Evolutionary conservation across 2,329 filamentous ascomycete species (phyloP).

Genomic region (Penicillium nordicum): DNA sequence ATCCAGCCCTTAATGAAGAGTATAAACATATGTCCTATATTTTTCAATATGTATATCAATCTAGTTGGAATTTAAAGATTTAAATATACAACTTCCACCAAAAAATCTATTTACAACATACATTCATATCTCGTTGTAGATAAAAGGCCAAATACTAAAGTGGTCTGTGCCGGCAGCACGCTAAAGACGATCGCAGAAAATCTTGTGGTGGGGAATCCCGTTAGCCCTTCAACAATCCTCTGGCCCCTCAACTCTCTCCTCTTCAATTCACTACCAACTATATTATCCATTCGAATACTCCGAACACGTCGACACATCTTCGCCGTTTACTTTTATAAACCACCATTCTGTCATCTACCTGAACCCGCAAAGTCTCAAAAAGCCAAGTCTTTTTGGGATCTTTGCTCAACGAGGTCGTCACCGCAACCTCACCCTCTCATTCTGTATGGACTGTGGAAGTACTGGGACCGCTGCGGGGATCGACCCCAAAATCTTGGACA

Average conservation of each 20-base stretch:
- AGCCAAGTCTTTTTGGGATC: slow-evolving; percentile 21
- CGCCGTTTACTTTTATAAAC: not conserved
- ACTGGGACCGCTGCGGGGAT: slow-evolving; percentile 39
- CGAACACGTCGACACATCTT: not conserved
- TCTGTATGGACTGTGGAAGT: slow-evolving; percentile 40
- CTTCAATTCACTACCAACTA: not conserved
- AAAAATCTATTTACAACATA: not conserved
- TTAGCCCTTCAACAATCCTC: slow-evolving; percentile 18
- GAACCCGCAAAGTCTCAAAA: slow-evolving; percentile 20
- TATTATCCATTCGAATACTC: not conserved
- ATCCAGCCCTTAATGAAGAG: too few relatives aligned
- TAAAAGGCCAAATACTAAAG: not conserved
- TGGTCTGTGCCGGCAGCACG: slow-evolving; percentile 22
- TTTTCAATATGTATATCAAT: not conserved
- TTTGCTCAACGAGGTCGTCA: slow-evolving; percentile 21
- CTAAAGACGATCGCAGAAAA: slow-evolving; percentile 27
- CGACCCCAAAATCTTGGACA: slow-evolving; percentile 42
- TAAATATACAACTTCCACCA: not conserved
- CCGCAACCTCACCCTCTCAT: slow-evolving; percentile 13
- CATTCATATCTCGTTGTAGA: not conserved
- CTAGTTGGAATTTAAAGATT: not conserved
- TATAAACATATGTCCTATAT: not conserved
- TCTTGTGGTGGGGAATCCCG: slow-evolving; percentile 27
- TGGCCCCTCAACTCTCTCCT: slow-evolving; percentile 20
- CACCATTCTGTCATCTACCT: not conserved